Evolutionary conservation across 169 alveolate species (phyloP), one percentile per base, ranked within the genome.

Genomic region (Plasmodium blacklocki): DNA sequence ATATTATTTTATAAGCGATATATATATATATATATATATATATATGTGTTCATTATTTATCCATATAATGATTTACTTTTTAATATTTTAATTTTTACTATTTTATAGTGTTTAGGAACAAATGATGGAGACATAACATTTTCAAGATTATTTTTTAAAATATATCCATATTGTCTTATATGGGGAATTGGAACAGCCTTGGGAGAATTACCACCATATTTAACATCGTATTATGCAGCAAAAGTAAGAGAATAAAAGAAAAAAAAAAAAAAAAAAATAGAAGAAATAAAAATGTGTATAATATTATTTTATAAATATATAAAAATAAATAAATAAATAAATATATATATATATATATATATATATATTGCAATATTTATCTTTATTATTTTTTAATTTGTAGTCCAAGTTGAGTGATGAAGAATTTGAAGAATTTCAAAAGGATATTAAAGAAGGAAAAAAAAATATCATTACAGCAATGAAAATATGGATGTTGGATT

Each of bases 161-260:
- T 88, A 73, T 73, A 88, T 29, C 93, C 93, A 7, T 89, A 95
- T 87, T 95, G 97, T 29, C 89, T 97, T 58, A 87, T 97, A 58
- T 97, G 98, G 98, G 99, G 99, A n/a, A 73, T 96, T 9, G 99
- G 99, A 29, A 97, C 99, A 2, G 99, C 98, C 12, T 74, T 97
- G 12, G 99, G 99, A 2, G 99, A 97, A 91, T 92, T 97, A 39
- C 99, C 99, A 26, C 99, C 99, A n/a, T 97, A 97, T 78, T 97
- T 97, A 56, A 97, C 98, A 15, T 97, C 99, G 0, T 95, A 94
- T 83, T 98, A 98, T 18, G 98, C 98, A 18, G 88, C 97, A n/a
- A 92, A 90, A 83, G 93, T 93, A 47, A 2, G 18, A 73, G 19
- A n/a, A 39, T 64, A n/a, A 32, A 21, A 60, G n/a, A 18, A 67